A percentile compares a stretch with the other conserved stretches of the same genome.
phyloP scores from a whole-genome alignment of 2,329 filamentous ascomycete genomes.

The Penicillium sp. region DNA sequence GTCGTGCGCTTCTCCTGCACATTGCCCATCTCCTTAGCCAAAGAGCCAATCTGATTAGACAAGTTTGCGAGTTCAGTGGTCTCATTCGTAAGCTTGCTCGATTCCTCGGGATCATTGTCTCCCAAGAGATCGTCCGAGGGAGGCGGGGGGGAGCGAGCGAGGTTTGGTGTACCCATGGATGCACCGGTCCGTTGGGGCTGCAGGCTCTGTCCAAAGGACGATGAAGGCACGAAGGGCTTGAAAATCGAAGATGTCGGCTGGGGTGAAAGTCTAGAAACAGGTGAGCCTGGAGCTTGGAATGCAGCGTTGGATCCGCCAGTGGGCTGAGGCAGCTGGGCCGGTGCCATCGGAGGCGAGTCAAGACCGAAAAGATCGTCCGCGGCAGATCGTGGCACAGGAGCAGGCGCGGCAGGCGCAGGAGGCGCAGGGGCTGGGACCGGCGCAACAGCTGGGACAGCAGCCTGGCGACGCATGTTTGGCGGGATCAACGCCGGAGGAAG shows the following conservation, averaged over 20 bases:
- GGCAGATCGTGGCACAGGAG: constrained; percentile 66
- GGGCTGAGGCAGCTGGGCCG: constrained; percentile 60
- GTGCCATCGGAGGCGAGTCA: constrained; percentile 60
- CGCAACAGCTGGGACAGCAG: constrained; percentile 36
- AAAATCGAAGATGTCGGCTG: constrained; percentile 55
- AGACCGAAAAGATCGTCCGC: constrained; percentile 92
- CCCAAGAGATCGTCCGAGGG: constrained; percentile 82
- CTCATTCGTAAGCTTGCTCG: constrained; percentile 82
- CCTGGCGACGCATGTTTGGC: constrained; percentile 70
- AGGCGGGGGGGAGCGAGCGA: constrained; percentile 46
- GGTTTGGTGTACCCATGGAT: constrained; percentile 37
- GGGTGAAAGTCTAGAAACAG: constrained; percentile 39
- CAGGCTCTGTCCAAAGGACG: constrained; percentile 83
- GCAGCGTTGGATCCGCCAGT: constrained; percentile 68
- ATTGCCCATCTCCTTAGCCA: constrained; percentile 92
- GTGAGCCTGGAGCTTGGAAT: constrained; percentile 57
- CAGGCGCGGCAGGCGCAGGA: constrained; percentile 29
- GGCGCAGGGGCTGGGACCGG: constrained; percentile 43
- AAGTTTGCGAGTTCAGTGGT: constrained; percentile 91
- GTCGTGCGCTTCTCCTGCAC: constrained; percentile 77
- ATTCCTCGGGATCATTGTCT: constrained; percentile 83
- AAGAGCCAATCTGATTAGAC: constrained; percentile 87
- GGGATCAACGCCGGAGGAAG: constrained; percentile 80
- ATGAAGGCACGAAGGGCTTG: constrained; percentile 89
- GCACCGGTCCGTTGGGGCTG: constrained; percentile 73